Evolutionary conservation across 352 stramenopile genomes (phyloP), one percentile per base, ranked within the genome.

Genomic region (Halophytophthora batemanensis): DNA sequence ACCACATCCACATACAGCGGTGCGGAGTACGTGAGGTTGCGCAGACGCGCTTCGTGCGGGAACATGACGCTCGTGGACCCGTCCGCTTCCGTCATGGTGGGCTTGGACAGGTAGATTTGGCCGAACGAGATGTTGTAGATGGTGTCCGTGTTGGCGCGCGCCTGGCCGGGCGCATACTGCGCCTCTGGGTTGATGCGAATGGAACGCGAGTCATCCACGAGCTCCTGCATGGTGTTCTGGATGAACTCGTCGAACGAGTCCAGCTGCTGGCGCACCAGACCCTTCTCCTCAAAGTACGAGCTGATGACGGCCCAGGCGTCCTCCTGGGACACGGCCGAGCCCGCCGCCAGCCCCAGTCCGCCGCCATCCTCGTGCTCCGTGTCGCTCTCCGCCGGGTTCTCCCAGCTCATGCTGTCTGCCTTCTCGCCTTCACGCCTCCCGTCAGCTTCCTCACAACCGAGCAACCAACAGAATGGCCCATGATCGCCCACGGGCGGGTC

Each of bases 231-330:
- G 6, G 95, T 99, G 74, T 98, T 99, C 82, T 99, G 95, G 63
- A 99, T 98, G 70, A 99, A 99, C 82, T 99, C 95, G 69, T 99
- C 97, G 76, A 99, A 99, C 36, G 96, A 99, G 69, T 99, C 98
- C 23, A 99, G 75, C 70, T 99, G 98, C 71, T 99, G 98, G 33
- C 96, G 87, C 40, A 99, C 98, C 6, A 99, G 87, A 2, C 97
- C 97, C 64, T 99, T 99, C 74, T 99, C 97, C 68, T 99, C 95
- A 68, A 99, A 99, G 76, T 99, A 99, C 25, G 86, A 86, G 51
- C 77, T 97, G 68, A 99, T 99, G 23, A 99, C 96, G 29, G 95
- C 94, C 98, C 98, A 99, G 15, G 96, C 95, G 69, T 99, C 96
- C 61, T 99, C 97, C 72, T 99, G 96, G 11, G 96, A 98, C 17